Conservation (phyloP, 2,329 filamentous ascomycete genomes). For the Nemania diffusa region DNA sequence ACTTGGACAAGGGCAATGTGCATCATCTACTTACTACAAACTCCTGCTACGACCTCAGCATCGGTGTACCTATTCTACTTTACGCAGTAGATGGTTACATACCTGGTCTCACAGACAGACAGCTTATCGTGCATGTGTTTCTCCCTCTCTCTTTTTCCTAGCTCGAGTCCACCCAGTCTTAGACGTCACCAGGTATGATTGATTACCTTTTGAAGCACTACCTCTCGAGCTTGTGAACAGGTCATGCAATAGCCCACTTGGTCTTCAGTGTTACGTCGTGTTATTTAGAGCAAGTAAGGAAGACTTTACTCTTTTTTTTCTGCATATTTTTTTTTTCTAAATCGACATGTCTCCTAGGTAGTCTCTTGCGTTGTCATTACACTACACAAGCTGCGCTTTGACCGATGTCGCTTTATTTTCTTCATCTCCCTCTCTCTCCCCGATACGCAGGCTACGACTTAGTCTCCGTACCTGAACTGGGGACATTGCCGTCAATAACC, state of each 20-base stretch:
- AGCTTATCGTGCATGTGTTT: not conserved
- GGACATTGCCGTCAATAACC: slow-evolving; percentile 3
- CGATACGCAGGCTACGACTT: not conserved
- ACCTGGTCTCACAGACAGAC: not conserved
- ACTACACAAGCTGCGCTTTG: slow-evolving; percentile 22
- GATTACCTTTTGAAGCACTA: slow-evolving; percentile 16
- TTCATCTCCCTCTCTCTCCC: not conserved
- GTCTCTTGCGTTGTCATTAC: slow-evolving; percentile 3
- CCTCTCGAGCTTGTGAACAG: slow-evolving; percentile 25
- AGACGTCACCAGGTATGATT: not conserved
- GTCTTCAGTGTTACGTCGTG: slow-evolving; percentile 2
- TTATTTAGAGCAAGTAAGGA: slow-evolving; percentile 3
- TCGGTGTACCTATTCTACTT: slow-evolving; percentile 35
- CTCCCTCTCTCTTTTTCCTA: not conserved
- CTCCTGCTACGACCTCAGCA: slow-evolving; percentile 27
- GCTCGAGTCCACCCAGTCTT: slow-evolving; percentile 12
- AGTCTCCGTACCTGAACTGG: not conserved
- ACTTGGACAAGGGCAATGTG: slow-evolving; percentile 9
- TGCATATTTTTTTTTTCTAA: not conserved
- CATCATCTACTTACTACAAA: too few relatives aligned
- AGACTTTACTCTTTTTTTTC: not conserved
- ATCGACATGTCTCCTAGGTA: not conserved
- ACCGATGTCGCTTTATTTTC: slow-evolving; percentile 10
- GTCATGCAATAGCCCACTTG: slow-evolving; percentile 24
- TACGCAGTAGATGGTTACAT: slow-evolving; percentile 11